Evolutionary conservation across 306 rosid species (phyloP).

Genomic region (Boehmeria nivea): DNA sequence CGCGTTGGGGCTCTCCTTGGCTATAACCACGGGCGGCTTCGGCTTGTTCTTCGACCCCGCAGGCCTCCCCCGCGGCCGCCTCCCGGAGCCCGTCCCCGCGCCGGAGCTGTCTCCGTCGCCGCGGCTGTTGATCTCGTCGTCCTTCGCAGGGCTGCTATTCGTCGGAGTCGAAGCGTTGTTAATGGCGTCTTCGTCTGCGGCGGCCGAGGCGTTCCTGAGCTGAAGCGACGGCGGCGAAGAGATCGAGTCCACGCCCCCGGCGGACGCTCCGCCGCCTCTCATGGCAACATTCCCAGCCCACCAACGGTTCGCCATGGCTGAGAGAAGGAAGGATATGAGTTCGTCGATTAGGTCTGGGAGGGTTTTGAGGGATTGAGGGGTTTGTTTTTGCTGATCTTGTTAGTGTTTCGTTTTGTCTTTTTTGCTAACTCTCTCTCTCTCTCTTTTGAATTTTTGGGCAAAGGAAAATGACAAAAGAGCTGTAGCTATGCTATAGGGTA

Average conservation of each 20-base stretch:
- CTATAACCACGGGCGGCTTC: slow-evolving; percentile 59
- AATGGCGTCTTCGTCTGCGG: slow-evolving; percentile 27
- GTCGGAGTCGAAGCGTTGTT: slow-evolving; percentile 26
- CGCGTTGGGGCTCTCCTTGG: slow-evolving; percentile 70
- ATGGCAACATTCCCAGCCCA: slow-evolving; percentile 68
- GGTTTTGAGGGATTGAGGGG: too few species aligned
- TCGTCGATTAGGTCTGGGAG: too few species aligned
- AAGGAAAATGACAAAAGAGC: not conserved
- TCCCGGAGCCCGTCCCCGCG: slow-evolving; percentile 23
- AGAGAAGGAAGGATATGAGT: not conserved
- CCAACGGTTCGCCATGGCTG: slow-evolving; percentile 72
- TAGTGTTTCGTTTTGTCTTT: not conserved
- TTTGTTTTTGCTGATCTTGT: too few species aligned
- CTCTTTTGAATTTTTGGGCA: not conserved
- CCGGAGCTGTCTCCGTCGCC: slow-evolving; percentile 34
- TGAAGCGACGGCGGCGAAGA: slow-evolving; percentile 52
- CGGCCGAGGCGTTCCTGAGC: slow-evolving; percentile 25
- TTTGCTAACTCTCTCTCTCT: not conserved
- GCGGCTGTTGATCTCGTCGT: slow-evolving; percentile 27
- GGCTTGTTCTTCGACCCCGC: slow-evolving; percentile 83
- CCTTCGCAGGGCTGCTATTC: slow-evolving; percentile 36
- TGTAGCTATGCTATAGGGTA: not conserved
- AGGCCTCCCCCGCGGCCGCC: slow-evolving; percentile 72
- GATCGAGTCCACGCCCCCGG: slow-evolving; percentile 26
- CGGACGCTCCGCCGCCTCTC: slow-evolving; percentile 26